phyloP scores from a whole-genome alignment of 1,284 basidiomycete genomes.

The Inonotus hispidus region DNA sequence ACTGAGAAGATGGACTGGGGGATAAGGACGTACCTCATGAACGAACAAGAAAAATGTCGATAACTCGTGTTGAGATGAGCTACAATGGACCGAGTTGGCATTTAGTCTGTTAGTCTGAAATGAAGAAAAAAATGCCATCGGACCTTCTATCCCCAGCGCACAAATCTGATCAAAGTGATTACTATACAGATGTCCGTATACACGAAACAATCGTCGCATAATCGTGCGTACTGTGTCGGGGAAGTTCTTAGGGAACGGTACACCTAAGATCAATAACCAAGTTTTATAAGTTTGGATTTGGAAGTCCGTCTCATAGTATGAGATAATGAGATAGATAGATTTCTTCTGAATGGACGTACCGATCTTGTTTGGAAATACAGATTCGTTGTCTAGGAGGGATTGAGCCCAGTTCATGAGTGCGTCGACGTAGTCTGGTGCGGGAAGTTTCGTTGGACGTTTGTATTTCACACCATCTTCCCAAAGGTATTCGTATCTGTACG shows the following conservation, averaged over 20 bases:
- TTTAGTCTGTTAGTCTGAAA: neutral
- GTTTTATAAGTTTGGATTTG: too few species aligned
- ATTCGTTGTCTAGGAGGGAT: constrained; percentile 87
- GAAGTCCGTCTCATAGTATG: too few species aligned
- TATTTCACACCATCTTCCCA: constrained; percentile 96
- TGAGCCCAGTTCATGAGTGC: constrained; percentile 99
- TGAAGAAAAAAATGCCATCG: constrained; percentile 20
- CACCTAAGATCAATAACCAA: constrained; percentile 45
- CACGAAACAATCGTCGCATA: constrained; percentile 87
- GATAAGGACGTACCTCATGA: constrained; percentile 64
- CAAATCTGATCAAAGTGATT: constrained; percentile 99
- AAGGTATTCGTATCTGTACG: constrained; percentile 85
- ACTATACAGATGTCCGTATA: constrained; percentile 99
- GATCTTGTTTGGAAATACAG: constrained; percentile 91
- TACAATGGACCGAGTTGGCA: constrained; percentile 29
- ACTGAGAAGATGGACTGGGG: neutral
- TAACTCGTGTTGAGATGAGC: constrained; percentile 99
- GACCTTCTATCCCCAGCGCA: constrained; percentile 96
- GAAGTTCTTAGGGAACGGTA: constrained; percentile 91
- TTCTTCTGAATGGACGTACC: constrained; percentile 47
- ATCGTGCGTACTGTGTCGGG: constrained; percentile 90
- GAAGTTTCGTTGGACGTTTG: constrained; percentile 90
- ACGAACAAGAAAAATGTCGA: constrained; percentile 97
- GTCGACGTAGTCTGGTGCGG: constrained; percentile 96
- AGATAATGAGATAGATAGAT: too few species aligned